Base-by-base conservation (phyloP, 2,329 filamentous ascomycete genomes). In the Colletotrichum ledebouriae region DNA sequence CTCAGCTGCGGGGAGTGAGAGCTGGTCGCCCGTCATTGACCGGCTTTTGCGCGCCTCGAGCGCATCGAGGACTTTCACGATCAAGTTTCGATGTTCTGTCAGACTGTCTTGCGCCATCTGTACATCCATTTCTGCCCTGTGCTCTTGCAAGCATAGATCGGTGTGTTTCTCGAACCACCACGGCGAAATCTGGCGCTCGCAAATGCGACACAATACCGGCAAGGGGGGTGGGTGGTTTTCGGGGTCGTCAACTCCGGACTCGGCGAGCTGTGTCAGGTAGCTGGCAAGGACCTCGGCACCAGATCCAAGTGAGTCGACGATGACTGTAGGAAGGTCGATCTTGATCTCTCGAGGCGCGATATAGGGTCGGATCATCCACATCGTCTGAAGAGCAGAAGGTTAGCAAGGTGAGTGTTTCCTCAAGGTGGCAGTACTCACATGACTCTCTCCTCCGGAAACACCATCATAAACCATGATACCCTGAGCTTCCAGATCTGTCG, bases 131-230 rank as follows among this genome's bases (percentile, higher is more conserved):
- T 99, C 96, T 0, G 96, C 95, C 59, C 92, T 91, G 76, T 99
- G 96, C 77, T 99, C 96, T 77, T 98, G 94, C 63, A 98, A 84
- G 76, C 96, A 99, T 20, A 98, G 83, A 75, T 99, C 97, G 2
- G 95, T 97, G 78, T 99, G 96, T 79, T 98, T 99, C 80, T 99
- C 96, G 74, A 99, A 99, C 97, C 96, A 99, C 96, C 96, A 99
- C 0, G 95, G 94, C 4, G 94, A 94, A 69, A 99, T 98, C 71
- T 98, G 94, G 61, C 96, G 93, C 78, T 99, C 96, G 78, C 96
- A 99, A 63, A 99, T 98, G 59, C 96, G 94, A 79, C 96, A 99
- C 15, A 99, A 87, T 4, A 98, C 92, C 0, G 94, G 93, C 11
- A 90, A 85, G 0, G 95, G 94, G 3, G 94, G 93, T 10, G 94